Evolutionary conservation across 1,284 basidiomycete species (phyloP).

Genomic region (Chalciporus piperatoides): DNA sequence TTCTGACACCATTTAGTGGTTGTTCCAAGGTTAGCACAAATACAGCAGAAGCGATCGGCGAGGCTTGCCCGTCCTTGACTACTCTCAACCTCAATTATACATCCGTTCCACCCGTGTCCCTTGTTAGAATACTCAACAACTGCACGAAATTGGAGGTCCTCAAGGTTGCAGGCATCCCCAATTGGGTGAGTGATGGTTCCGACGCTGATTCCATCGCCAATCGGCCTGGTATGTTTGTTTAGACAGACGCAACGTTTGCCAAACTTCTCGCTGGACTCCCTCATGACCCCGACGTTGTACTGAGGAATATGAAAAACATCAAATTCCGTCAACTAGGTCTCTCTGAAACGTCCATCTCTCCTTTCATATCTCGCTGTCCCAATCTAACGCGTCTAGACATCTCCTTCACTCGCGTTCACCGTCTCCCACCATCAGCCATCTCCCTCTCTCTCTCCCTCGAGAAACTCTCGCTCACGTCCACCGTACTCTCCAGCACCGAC

Average conservation of each 20-base stretch:
- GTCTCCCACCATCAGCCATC: slow-evolving; percentile 14
- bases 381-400: slow-evolving; percentile 54
- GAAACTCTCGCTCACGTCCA: slow-evolving; percentile 63
- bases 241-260: slow-evolving; percentile 56
- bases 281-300: slow-evolving; percentile 23
- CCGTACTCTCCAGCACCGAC: slow-evolving; percentile 39
- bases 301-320: slow-evolving; percentile 46
- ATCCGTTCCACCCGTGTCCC: slow-evolving; percentile 44
- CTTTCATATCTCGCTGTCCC: slow-evolving; percentile 46
- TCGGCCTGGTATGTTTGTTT: no score
- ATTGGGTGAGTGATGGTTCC: slow-evolving; percentile 44
- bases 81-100: slow-evolving; percentile 62
- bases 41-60: slow-evolving; percentile 44
- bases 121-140: slow-evolving; percentile 43
- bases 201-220: no score
- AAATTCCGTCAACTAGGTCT: slow-evolving; percentile 58
- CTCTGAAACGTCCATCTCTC: slow-evolving; percentile 45
- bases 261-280: slow-evolving; percentile 40
- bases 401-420: slow-evolving; percentile 59
- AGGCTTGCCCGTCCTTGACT: slow-evolving; percentile 42
- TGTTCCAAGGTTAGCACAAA: slow-evolving; percentile 53
- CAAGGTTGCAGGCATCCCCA: slow-evolving; percentile 59
- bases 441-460: slow-evolving; percentile 36
- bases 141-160: slow-evolving; percentile 49
- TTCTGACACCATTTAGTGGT: slow-evolving; percentile 40